phyloP scores from a whole-genome alignment of 305 asterid genomes.

The Rubia occidens region DNA sequence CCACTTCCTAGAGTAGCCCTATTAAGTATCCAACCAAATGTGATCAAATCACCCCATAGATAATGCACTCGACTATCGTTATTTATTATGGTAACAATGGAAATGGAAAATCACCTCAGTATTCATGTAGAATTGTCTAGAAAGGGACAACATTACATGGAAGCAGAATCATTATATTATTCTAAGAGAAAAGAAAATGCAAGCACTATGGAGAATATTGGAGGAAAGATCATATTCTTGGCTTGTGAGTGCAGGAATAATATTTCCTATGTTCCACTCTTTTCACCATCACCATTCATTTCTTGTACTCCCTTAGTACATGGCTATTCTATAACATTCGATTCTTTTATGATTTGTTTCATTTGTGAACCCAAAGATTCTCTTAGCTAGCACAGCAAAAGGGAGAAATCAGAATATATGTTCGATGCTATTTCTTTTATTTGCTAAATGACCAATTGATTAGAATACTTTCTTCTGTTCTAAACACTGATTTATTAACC shows the following conservation, averaged over 20 bases:
- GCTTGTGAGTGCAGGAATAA: constrained; percentile 41
- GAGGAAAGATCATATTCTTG: constrained; percentile 31
- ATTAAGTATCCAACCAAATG: too few species aligned
- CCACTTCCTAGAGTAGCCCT: too few species aligned
- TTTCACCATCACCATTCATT: constrained; percentile 25
- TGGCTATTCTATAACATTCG: not conserved
- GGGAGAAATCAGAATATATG: not conserved
- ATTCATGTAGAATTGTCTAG: constrained; percentile 62
- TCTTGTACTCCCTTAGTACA: constrained; percentile 24
- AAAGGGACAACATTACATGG: constrained; percentile 14
- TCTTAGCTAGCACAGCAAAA: constrained; percentile 1
- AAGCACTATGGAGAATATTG: constrained; percentile 14
- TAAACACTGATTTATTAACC: not conserved
- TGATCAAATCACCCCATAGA: too few species aligned
- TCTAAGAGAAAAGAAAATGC: constrained; percentile 7
- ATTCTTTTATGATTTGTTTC: constrained; percentile 2
- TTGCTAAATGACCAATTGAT: not conserved
- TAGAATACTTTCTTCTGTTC: not conserved
- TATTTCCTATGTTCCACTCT: constrained; percentile 28
- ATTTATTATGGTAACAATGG: constrained; percentile 30
- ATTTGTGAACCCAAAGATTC: not conserved
- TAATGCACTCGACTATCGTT: too few species aligned
- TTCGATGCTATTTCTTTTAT: not conserved
- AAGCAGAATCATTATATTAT: constrained; percentile 8
- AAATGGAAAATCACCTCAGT: constrained; percentile 54